Conservation (phyloP, 139 green algal species). For the Micromonas commoda region DNA sequence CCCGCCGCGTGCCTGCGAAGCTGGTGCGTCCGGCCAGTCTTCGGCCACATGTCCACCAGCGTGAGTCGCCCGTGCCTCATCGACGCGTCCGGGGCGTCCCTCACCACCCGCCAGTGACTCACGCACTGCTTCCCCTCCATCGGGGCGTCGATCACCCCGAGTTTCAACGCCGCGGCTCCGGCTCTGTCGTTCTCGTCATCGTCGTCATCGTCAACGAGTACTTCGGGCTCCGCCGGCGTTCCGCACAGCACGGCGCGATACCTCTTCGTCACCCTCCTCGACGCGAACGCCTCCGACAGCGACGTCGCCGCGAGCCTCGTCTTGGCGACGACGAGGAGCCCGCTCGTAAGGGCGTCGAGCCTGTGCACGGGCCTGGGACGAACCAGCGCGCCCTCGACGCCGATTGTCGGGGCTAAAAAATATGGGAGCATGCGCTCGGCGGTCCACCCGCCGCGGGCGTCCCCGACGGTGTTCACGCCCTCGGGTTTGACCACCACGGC, state of each 20-base stretch:
- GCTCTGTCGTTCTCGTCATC: background rate
- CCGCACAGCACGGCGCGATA: background rate
- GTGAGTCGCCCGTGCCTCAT: background rate
- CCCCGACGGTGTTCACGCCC: background rate
- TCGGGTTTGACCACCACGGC: constrained; percentile 1
- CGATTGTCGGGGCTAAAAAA: background rate
- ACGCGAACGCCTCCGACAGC: background rate
- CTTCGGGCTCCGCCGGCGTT: background rate
- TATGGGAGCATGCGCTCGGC: constrained; percentile 3
- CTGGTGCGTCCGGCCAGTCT: background rate
- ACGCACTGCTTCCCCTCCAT: background rate
- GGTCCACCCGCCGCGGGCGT: background rate
- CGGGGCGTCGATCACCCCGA: background rate
- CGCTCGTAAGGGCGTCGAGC: background rate
- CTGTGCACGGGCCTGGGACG: background rate
- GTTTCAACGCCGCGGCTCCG: background rate
- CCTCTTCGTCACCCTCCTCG: constrained; percentile 7
- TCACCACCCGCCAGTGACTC: background rate
- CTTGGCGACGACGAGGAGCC: background rate
- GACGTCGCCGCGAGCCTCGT: background rate
- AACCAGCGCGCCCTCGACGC: background rate
- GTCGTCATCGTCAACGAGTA: background rate
- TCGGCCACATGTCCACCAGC: background rate
- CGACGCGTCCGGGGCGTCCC: background rate
- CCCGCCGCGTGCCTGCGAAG: background rate